Evolutionary conservation across 192 early-diverging fungal species (phyloP), one percentile per base, ranked within the genome.

Genomic region (Bifiguratus adelaidae): DNA sequence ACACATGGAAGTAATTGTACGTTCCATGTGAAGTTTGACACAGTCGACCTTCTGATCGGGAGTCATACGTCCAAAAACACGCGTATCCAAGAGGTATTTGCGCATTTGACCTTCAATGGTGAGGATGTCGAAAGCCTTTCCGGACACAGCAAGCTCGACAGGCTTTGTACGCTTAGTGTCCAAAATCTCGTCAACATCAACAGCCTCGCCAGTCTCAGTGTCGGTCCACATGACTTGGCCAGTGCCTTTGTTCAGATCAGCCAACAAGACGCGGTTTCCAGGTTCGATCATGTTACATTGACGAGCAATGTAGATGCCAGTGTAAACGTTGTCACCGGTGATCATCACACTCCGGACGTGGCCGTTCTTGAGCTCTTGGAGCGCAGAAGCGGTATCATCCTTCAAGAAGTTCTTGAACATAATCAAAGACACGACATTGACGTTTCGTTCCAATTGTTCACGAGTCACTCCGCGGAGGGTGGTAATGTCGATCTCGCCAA

Each of bases 351-450:
- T 81, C 33, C 87, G 76, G n/a, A 69, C 76, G 21, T 65, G 77
- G 29, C 83, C 87, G 22, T 58, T 56, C 48, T 85, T 73, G 38
- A 90, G 76, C 55, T 85, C 68, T 37, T 58, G 49, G 34, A 90
- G 71, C 11, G 82, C 79, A 35, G 78, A 69, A 13, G 56, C 35
- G 13, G 85, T 88, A 48, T 88, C 83, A 6, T 53, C 59, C 63
- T 90, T 90, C 6, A 90, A 61, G 56, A 78, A 67, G 52, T 90
- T 90, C 44, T 84, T 72, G 56, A 90, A 88, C 15, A 90, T 51
- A n/a, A 85, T 51, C 7, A 90, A 60, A 15, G 82, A 83, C 15
- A 74, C 44, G 28, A 82, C 60, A 25, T 61, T 60, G 36, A 65
- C 69, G 6, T 64, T 65, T 19, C 65, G 25, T 59, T 88, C 87